phyloP scores from a whole-genome alignment of 768 basidiomycete genomes.

The Lactarius deliciosus region DNA sequence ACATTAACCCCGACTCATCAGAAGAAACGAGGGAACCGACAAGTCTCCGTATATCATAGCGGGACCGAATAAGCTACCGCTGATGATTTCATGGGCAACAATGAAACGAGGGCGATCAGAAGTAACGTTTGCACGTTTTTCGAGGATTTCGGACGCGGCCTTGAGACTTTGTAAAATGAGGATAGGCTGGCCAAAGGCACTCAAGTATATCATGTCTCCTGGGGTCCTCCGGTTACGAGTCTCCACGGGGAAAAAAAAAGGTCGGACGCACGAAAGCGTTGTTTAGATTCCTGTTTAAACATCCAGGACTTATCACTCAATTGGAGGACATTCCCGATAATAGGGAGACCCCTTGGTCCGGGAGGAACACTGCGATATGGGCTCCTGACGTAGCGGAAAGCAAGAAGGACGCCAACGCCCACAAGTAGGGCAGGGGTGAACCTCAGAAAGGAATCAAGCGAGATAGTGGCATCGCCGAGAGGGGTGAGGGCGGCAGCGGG shows the following conservation, averaged over 20 bases:
- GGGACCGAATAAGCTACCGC: constrained; percentile 35
- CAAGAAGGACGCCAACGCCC: neutral
- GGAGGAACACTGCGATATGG: constrained; percentile 21
- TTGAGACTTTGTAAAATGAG: constrained; percentile 37
- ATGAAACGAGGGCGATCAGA: constrained; percentile 35
- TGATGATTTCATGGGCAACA: constrained; percentile 36
- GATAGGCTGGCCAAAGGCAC: constrained; percentile 19
- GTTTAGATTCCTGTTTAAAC: constrained; percentile 1
- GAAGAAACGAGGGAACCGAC: constrained; percentile 19
- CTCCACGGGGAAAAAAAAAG: neutral
- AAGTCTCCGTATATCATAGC: constrained; percentile 31
- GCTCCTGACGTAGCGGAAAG: neutral
- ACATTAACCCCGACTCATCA: neutral
- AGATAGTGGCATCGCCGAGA: neutral
- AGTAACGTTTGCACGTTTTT: constrained; percentile 36
- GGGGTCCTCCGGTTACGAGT: neutral
- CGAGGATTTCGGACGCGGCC: constrained; percentile 40
- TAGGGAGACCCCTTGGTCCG: constrained; percentile 16
- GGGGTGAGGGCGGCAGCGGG: neutral
- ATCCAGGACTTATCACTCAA: constrained; percentile 13
- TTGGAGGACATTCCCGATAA: constrained; percentile 15
- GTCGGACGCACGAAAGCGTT: constrained; percentile 7
- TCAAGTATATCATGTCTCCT: constrained; percentile 18
- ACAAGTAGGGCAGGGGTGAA: neutral
- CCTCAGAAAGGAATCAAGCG: neutral